Evolutionary conservation across 108 stramenopile genomes (phyloP).

Genomic region (Phaeodactylum tricornutum): DNA sequence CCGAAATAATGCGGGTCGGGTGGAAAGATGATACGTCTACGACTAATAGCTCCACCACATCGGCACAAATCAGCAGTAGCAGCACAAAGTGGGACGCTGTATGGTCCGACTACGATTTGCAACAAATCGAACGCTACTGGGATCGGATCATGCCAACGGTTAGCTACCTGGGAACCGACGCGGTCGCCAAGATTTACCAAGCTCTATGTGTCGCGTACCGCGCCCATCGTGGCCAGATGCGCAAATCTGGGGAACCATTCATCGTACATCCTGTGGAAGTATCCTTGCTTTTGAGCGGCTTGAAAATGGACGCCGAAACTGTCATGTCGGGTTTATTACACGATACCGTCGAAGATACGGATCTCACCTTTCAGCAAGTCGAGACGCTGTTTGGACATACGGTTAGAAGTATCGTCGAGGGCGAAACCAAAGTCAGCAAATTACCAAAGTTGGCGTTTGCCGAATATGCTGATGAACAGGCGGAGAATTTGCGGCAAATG

Average conservation of each 20-base stretch:
- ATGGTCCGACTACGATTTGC: constrained; percentile 27
- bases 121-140: constrained; percentile 71
- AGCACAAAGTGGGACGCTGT: constrained; percentile 1
- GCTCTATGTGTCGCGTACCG: constrained; percentile 74
- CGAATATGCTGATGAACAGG: constrained; percentile 83
- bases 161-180: constrained; percentile 49
- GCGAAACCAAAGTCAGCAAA: constrained; percentile 92
- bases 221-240: constrained; percentile 82
- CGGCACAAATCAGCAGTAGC: not conserved
- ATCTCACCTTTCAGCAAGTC: constrained; percentile 84
- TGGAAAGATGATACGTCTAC: not conserved
- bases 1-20: not conserved
- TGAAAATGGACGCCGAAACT: constrained; percentile 89
- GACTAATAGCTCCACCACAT: too few relatives aligned
- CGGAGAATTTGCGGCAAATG: constrained; percentile 92
- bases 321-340: constrained; percentile 92
- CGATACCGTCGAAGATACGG: constrained; percentile 97
- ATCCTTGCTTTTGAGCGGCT: constrained; percentile 64
- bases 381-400: constrained; percentile 84
- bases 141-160: constrained; percentile 51
- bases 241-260: constrained; percentile 90
- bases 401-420: constrained; percentile 87
- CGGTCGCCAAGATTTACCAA: constrained; percentile 44
- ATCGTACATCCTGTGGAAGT: constrained; percentile 94
- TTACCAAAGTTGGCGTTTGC: constrained; percentile 79